Base-by-base conservation (phyloP, 2,329 filamentous ascomycete species). In the Colletotrichum nymphaeae region DNA sequence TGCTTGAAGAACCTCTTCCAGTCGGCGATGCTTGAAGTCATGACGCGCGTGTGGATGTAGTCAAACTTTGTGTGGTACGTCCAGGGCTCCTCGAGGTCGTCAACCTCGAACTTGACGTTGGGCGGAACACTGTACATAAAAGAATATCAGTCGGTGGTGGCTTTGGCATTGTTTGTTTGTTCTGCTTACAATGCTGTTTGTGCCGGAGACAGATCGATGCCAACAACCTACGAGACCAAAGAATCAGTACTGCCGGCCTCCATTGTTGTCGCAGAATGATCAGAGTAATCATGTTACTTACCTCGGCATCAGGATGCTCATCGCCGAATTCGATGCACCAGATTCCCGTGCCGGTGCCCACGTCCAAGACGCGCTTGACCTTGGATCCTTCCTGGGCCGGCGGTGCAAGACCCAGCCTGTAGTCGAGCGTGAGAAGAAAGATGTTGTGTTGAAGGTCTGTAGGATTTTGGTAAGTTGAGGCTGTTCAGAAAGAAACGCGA, bases 361-460 rank as follows among this genome's bases (percentile, higher is more conserved):
- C 16, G 6, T 73, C 71, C 5, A 73, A 46, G 12, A 78, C 78
- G 8, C 77, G 74, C 2, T 75, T 75, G n/a, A 76, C 76, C 6
- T 58, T 71, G 63, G 69, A 72, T 26, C 53, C n/a, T 8, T 4
- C 68, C 9, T 74, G 56, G 0, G 8, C 69, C 14, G 35, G 37
- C 14, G 83, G 83, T 1, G 76, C 76, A 0, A 78, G 52, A 30
- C 75, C 80, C 0, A 83, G 76, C 53, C 79, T 80, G 12, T 78
- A 78, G 1, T 79, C 76, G 16, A 82, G 75, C 0, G 81, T 83
- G 11, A 84, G 71, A 0, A 74, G 62, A 35, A 79, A 81, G 0
- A 83, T 67, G 46, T 83, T 78, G 68, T 84, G 83, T 74, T 83
- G 81, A 0, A 84, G 70, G 68, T 84, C 81, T 78, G n/a, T n/a